Conservation (phyloP, 176 grass and related monocot genomes). For the Phoenix dactylifera region DNA sequence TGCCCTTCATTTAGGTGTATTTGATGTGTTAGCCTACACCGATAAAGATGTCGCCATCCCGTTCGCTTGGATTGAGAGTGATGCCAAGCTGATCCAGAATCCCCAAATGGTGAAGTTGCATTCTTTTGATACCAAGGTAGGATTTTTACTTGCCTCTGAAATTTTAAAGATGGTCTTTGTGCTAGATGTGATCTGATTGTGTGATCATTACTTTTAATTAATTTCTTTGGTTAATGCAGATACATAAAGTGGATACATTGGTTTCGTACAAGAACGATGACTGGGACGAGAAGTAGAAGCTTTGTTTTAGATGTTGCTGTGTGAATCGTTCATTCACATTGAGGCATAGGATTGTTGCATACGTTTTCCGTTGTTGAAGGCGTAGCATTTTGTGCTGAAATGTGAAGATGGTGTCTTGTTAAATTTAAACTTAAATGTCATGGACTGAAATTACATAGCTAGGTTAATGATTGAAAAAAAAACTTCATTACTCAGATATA, state of each 20-base stretch:
- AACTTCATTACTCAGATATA: too few species aligned
- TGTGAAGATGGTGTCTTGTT: too few species aligned
- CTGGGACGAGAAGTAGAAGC: conserved; percentile 44
- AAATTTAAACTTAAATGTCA: too few species aligned
- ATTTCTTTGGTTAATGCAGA: conserved; percentile 32
- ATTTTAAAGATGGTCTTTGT: too few species aligned
- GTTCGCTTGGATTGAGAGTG: conserved; percentile 87
- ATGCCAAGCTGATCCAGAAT: conserved; percentile 86
- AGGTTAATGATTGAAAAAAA: too few species aligned
- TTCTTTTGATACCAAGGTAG: conserved; percentile 96
- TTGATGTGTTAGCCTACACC: conserved; percentile 96
- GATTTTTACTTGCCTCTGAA: background rate
- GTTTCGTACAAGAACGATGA: conserved; percentile 95
- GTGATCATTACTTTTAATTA: background rate
- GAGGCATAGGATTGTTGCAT: conserved; percentile 7
- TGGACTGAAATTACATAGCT: too few species aligned
- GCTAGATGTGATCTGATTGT: background rate
- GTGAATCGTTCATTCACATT: conserved; percentile 98
- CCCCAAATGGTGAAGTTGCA: conserved; percentile 99
- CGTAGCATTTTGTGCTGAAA: too few species aligned
- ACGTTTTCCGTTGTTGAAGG: too few species aligned
- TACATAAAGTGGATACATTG: conserved; percentile 96
- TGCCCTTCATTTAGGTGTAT: conserved; percentile 40
- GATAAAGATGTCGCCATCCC: conserved; percentile 65
- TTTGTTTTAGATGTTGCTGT: conserved; percentile 7